Base-by-base conservation (phyloP, 2,329 filamentous ascomycete genomes). In the Venturiaceae sp. region DNA sequence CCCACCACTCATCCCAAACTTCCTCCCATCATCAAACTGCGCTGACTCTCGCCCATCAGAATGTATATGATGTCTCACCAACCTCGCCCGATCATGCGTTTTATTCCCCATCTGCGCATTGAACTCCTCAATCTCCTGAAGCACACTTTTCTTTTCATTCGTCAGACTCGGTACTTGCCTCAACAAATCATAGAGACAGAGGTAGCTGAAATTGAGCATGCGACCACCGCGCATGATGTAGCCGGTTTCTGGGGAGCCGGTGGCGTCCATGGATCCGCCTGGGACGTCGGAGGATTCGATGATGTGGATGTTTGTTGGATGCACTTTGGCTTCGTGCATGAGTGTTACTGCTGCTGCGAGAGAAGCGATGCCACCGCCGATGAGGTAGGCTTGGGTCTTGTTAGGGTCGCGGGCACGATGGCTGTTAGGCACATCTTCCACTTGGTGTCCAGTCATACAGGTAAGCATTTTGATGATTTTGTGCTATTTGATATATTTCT, bases 321-420 rank as follows among this genome's bases (percentile, higher is more conserved):
- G 66, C 5, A 69, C 64, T 23, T 65, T 61, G 7, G 65, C 66
- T 64, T 69, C 67, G 33, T 68, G 62, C 56, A 66, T 62, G 23
- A 69, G 64, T 34, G 67, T 65, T 16, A 65, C 64, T 5, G 67
- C 67, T 2, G 68, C 66, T 5, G 65, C 63, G 28, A 69, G 64
- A 28, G 67, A 68, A 5, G 66, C 68, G 59, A 68, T 67, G 28
- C 67, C 67, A 30, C 66, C 66, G 16, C 67, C 67, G n/a, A 69
- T 63, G 28, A 68, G 64, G 36, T 66, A 69, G 9, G 62, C 67
- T 44, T 68, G 63, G 3, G 64, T 66, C 16, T 60, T 54, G 37
- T 64, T 54, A 16, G 66, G 66, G 37, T 62, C 26, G 13, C 60
- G 47, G 46, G 4, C 4, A 8, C 16, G 37, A 19, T 21, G 9